Base-by-base conservation (phyloP, 2,329 filamentous ascomycete genomes). In the Penicillium sp. region DNA sequence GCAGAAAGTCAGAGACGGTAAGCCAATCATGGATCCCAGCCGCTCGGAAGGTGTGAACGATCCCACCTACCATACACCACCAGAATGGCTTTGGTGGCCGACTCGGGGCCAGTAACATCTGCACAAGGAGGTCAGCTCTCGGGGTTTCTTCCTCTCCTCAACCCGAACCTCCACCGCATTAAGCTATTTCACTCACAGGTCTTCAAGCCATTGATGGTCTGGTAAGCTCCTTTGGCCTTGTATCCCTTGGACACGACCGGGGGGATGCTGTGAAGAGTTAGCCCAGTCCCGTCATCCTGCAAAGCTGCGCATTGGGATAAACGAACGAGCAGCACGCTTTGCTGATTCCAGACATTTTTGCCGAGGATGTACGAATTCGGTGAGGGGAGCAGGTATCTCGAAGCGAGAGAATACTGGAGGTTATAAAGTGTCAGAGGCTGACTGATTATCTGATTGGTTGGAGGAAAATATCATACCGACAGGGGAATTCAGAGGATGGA, bases 131-230 rank as follows among this genome's bases (percentile, higher is more conserved):
- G 25, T 60, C 49, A 60, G 53, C 30, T 54, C 56, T 45, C 35
- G 16, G 13, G 13, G 6, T n/a, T 16, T 7, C 33, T 53, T 33
- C 30, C 25, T 16, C n/a, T 16, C 16, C n/a, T 16, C 25, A 25
- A 26, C 10, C 6, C 6, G 16, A 5, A 26, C 25, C 14, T 28
- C 51, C 51, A 1, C 35, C 37, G 14, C 22, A n/a, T 22, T 25
- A 22, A 28, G 8, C 16, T 14, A 19, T 48, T 14, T 13, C 26
- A 73, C 77, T 6, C 71, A 84, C 82, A 88, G 4, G 85, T 88
- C 76, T 87, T 87, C 76, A 88, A 66, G 65, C 85, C 85, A 75
- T 85, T 82, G 69, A 86, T 78, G 59, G 81, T 83, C 68, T 82
- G 85, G 70, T 83, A 88, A 67, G 83, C 77, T 55, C 86, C 86